Base-by-base conservation (phyloP, 768 basidiomycete genomes). In the Calocera viscosa region DNA sequence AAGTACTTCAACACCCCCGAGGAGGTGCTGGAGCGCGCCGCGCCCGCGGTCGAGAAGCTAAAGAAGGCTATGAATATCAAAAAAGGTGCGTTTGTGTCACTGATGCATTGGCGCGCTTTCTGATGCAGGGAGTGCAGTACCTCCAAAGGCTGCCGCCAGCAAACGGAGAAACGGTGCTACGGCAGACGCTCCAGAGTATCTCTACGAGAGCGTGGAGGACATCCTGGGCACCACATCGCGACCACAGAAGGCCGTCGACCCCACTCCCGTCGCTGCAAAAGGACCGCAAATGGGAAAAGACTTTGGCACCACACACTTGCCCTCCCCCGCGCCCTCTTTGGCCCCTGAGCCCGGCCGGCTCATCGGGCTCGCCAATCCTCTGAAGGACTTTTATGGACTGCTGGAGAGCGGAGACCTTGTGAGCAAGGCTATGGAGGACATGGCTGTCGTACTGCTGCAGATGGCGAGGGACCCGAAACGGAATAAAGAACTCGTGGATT, bases 1-100 rank as follows among this genome's bases (percentile, higher is more conserved):
- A 92, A 89, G 73, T 98, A 90, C 76, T 86, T 96, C 71, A 79
- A 91, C 12, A 85, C 91, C 2, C 94, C 94, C 0, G 81, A 77
- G 34, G 80, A 79, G 34, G 84, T 89, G 0, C 75, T 88, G 16
- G 89, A 89, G 72, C 79, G 82, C 14, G 82, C 89, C 0, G 76
- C 77, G 47, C 75, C 78, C 0, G 78, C 85, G 0, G 78, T 88
- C 24, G 83, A 87, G 67, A 79, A 82, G 24, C 87, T 87, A 71
- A 86, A 84, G 73, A 73, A 77, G 5, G 78, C 74, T 0, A 86
- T 97, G 78, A 90, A 89, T 41, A 82, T 96, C 67, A 90, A 87
- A 77, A 81, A 87, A 79, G 90, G 94, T 82, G 67, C 30, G 80
- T 72, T 33, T 10, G 65, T 66, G 32, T 34, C 63, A 30, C 10